Evolutionary conservation across 1,284 basidiomycete genomes (phyloP).

Genomic region (Schizophyllum amplum): DNA sequence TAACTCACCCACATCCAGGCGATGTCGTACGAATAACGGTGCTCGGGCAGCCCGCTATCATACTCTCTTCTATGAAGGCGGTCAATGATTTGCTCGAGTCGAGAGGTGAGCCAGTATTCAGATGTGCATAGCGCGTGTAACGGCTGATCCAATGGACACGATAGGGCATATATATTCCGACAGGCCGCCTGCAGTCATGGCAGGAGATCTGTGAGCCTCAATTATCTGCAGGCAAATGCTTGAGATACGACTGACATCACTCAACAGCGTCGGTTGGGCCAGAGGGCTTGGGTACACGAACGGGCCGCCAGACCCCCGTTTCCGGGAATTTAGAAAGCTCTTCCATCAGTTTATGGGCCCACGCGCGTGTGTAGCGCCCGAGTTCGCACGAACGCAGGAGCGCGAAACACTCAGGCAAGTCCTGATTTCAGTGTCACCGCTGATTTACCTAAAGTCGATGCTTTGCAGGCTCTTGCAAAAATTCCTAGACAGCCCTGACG

Average conservation of each 20-base stretch:
- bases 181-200: constrained; percentile 31
- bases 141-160: too few relatives aligned
- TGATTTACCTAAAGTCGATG: constrained; percentile 3
- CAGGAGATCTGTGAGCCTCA: constrained; percentile 33
- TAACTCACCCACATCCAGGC: constrained; percentile 26
- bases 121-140: too few relatives aligned
- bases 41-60: constrained; percentile 37
- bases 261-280: constrained; percentile 33
- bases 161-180: constrained; percentile 30
- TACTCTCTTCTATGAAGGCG: constrained; percentile 37
- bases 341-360: constrained; percentile 33
- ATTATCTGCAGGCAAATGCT: not conserved
- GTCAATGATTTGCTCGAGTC: constrained; percentile 34
- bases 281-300: constrained; percentile 31
- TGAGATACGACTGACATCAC: not conserved
- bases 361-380: constrained; percentile 19
- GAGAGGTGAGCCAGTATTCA: too few relatives aligned
- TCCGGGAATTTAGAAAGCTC: constrained; percentile 30
- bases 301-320: constrained; percentile 28
- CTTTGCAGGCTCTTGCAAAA: constrained; percentile 20
- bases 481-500: constrained; percentile 21
- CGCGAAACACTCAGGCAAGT: constrained; percentile 17
- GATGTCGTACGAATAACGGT: constrained; percentile 37
- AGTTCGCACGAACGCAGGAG: constrained; percentile 22
- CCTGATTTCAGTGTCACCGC: not conserved